Evolutionary conservation across 106 monocot genomes (phyloP).

Genomic region (Vanilla planifolia): DNA sequence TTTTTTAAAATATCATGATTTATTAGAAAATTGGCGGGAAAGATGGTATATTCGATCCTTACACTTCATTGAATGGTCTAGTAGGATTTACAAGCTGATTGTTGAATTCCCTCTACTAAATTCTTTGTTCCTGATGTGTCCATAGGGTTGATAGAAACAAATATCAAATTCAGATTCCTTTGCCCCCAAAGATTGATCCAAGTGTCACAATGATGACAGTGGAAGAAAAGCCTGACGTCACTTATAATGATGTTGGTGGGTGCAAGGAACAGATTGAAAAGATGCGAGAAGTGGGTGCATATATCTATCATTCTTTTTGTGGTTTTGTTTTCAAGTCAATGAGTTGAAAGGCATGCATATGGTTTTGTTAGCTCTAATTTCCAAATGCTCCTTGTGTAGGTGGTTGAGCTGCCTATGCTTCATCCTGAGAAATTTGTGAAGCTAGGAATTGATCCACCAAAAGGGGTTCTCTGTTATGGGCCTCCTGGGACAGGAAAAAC

Average conservation of each 20-base stretch:
- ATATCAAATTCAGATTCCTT: constrained; percentile 98
- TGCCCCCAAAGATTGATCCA: constrained; percentile 99
- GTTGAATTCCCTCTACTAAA: too few relatives aligned
- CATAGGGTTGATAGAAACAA: constrained; percentile 97
- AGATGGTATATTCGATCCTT: too few relatives aligned
- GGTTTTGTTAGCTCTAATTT: background rate
- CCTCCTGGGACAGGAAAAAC: constrained; percentile 99
- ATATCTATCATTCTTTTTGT: background rate
- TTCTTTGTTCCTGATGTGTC: too few relatives aligned
- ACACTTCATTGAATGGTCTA: too few relatives aligned
- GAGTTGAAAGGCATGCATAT: background rate
- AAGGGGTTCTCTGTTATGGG: constrained; percentile 95
- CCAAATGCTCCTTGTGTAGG: constrained; percentile 23
- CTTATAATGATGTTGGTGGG: constrained; percentile 98
- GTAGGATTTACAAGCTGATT: too few relatives aligned
- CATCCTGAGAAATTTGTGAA: constrained; percentile 99
- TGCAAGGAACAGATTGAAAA: constrained; percentile 99
- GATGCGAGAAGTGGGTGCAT: constrained; percentile 71
- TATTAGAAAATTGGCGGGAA: too few relatives aligned
- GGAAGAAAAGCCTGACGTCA: constrained; percentile 98
- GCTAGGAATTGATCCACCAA: constrained; percentile 98
- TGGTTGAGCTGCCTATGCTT: constrained; percentile 98
- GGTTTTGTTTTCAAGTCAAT: background rate
- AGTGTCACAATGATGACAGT: constrained; percentile 99
- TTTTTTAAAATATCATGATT: too few relatives aligned